Evolutionary conservation across 257 asterid genomes (phyloP), one percentile per base, ranked within the genome.

Genomic region (Linderniella brevidens): DNA sequence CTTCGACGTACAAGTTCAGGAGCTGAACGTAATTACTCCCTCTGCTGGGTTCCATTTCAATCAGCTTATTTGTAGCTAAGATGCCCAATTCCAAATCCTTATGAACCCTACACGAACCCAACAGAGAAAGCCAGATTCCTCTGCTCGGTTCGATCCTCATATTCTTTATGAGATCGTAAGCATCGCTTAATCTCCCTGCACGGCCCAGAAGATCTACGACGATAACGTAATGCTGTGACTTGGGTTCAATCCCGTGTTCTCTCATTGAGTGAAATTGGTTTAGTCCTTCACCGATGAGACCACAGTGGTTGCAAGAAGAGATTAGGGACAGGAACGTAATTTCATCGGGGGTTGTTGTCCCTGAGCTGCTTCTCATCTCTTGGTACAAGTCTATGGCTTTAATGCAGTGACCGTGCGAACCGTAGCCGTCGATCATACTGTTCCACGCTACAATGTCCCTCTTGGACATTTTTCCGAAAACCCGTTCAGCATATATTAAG

Each of bases 301-400:
- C 95, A 37, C 80, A 63, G 37, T 88, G 95, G 57, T 80, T 88
- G 77, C 98, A 88, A 8, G 96, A 68, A 55, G 92, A 80, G 46
- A 84, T 64, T 35, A 84, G 67, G 65, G 90, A 68, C 44, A 88
- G 75, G 63, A 84, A 88, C 3, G 94, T 88, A 37, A 84, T 68
- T 36, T 57, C 78, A 63, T 84, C 95, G 0, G n/a, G n/a, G n/a
- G n/a, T n/a, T 8, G 54, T 13, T 37, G 29, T 55, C 46, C 76
- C 79, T 0, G 71, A 67, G n/a, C n/a, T n/a, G 49, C 41, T 64
- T 57, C 57, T 68, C 96, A 84, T 80, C 62, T 74, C 82, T 9
- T 60, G 54, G 52, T 74, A 73, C 59, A 75, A 36, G 16, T 60
- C 65, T 3, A 88, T 67, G 39, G 96, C 90, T 66, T 67, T 75